Percentiles rank a stretch among this genome's conserved stretches.
Conservation (phyloP, 2,329 filamentous ascomycete species). For the Alternaria angustiovoidea region DNA sequence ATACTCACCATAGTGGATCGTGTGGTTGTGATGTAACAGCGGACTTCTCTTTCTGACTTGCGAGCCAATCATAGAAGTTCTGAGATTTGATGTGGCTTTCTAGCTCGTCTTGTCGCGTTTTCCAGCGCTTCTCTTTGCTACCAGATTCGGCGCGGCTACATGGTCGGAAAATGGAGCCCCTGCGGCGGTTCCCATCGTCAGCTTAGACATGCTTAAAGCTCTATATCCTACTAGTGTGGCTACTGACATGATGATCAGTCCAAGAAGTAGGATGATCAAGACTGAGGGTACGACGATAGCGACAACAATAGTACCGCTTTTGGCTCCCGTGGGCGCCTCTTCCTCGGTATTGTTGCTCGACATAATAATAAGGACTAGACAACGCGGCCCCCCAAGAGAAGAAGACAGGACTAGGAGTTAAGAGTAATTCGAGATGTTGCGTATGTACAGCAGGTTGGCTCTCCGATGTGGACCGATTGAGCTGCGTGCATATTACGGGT, state of each 20-base stretch:
- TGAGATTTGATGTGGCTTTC: slow-evolving; percentile 43
- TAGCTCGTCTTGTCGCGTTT: slow-evolving; percentile 42
- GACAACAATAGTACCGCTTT: slow-evolving; percentile 33
- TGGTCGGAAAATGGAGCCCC: slow-evolving; percentile 34
- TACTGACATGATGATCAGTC: slow-evolving; percentile 42
- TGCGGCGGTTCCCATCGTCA: slow-evolving; percentile 26
- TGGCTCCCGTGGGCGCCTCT: not conserved
- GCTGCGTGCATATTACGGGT: slow-evolving; percentile 23
- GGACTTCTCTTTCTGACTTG: slow-evolving; percentile 32
- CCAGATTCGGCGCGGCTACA: slow-evolving; percentile 18
- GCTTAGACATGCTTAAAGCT: slow-evolving; percentile 3
- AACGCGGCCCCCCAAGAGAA: not conserved
- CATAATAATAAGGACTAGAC: slow-evolving; percentile 16
- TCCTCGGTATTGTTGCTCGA: slow-evolving; percentile 20
- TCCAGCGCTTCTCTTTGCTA: slow-evolving; percentile 32
- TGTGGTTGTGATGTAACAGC: slow-evolving; percentile 23
- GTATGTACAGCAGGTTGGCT: slow-evolving; percentile 9
- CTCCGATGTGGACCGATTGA: slow-evolving; percentile 18
- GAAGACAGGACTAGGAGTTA: not conserved
- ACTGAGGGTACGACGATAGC: slow-evolving; percentile 44
- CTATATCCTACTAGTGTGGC: not conserved
- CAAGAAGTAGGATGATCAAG: slow-evolving; percentile 41
- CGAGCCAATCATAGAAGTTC: slow-evolving; percentile 45
- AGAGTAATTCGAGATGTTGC: not conserved
- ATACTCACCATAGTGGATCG: slow-evolving; percentile 39